phyloP scores from a whole-genome alignment of 208 protist species.

The Leishmania guyanensis region DNA sequence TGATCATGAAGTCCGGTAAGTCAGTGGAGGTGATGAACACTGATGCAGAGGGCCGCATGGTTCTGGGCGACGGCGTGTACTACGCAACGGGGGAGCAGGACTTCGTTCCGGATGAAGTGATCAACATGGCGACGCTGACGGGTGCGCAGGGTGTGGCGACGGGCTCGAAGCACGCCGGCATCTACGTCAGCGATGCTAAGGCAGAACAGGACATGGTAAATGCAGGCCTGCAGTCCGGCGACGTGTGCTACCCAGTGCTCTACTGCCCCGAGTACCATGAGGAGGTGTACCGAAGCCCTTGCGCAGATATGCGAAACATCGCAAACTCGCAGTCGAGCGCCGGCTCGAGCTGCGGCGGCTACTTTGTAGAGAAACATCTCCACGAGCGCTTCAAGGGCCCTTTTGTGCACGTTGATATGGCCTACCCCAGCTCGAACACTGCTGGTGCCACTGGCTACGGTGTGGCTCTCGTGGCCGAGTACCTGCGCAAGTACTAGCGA shows the following conservation, averaged over 20 bases:
- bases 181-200: slow-evolving; percentile 71
- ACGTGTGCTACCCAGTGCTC: slow-evolving; percentile 81
- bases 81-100: slow-evolving; percentile 71
- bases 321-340: slow-evolving; percentile 57
- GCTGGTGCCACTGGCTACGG: slow-evolving; percentile 80
- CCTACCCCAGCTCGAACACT: slow-evolving; percentile 65
- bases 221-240: slow-evolving; percentile 58
- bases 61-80: slow-evolving; percentile 86
- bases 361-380: slow-evolving; percentile 76
- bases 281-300: slow-evolving; percentile 59
- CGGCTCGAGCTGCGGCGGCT: slow-evolving; percentile 72
- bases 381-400: slow-evolving; percentile 66
- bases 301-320: slow-evolving; percentile 82
- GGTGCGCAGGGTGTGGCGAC: slow-evolving; percentile 90
- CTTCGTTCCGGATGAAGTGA: slow-evolving; percentile 74
- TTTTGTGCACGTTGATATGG: slow-evolving; percentile 88
- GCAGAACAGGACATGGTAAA: slow-evolving; percentile 57
- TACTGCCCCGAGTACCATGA: slow-evolving; percentile 88
- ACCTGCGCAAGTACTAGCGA: slow-evolving; percentile 39
- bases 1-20: slow-evolving; percentile 86
- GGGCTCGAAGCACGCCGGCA: slow-evolving; percentile 71
- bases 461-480: slow-evolving; percentile 66
- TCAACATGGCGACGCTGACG: slow-evolving; percentile 93
- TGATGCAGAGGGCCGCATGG: slow-evolving; percentile 89
- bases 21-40: slow-evolving; percentile 91